Conservation (phyloP, 2,329 filamentous ascomycete species). For the Fusarium sp. region DNA sequence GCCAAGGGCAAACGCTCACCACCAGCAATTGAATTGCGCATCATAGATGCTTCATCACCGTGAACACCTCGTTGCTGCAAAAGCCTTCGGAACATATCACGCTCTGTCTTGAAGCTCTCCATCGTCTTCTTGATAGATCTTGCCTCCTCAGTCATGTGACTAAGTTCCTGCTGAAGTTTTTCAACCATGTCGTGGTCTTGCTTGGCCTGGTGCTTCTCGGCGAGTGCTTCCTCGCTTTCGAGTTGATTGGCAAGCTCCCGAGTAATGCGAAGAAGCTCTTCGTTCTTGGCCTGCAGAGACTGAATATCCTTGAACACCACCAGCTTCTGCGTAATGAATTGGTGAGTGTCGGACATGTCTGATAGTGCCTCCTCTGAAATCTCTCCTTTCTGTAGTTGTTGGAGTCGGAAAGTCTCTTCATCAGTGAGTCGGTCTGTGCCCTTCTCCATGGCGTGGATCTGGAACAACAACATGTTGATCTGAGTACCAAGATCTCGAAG, state of each 20-base stretch:
- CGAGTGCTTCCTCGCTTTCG: conserved; percentile 87
- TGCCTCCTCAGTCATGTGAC: conserved; percentile 84
- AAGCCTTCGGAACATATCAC: conserved; percentile 97
- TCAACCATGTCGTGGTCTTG: conserved; percentile 78
- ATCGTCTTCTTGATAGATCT: conserved; percentile 83
- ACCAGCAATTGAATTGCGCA: conserved; percentile 77
- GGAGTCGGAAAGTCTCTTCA: conserved; percentile 78
- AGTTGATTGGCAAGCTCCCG: conserved; percentile 87
- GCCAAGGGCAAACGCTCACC: conserved; percentile 63
- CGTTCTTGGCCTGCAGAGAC: conserved; percentile 88
- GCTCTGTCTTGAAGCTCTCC: conserved; percentile 93
- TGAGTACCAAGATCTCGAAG: conserved; percentile 90
- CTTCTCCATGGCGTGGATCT: conserved; percentile 83
- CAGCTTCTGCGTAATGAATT: conserved; percentile 89
- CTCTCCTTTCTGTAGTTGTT: conserved; percentile 81
- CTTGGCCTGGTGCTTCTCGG: conserved; percentile 70
- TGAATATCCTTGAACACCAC: conserved; percentile 87
- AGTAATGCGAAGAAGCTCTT: conserved; percentile 83
- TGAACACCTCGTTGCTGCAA: conserved; percentile 75
- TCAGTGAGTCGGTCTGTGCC: conserved; percentile 76
- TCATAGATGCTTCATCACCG: conserved; percentile 72
- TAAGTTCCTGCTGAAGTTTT: conserved; percentile 75
- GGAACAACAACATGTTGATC: conserved; percentile 89
- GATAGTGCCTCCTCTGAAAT: conserved; percentile 75
- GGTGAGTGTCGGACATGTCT: conserved; percentile 84